Evolutionary conservation across 805 yeast species (phyloP), one percentile per base, ranked within the genome.

Genomic region (Komagataella pastoris): DNA sequence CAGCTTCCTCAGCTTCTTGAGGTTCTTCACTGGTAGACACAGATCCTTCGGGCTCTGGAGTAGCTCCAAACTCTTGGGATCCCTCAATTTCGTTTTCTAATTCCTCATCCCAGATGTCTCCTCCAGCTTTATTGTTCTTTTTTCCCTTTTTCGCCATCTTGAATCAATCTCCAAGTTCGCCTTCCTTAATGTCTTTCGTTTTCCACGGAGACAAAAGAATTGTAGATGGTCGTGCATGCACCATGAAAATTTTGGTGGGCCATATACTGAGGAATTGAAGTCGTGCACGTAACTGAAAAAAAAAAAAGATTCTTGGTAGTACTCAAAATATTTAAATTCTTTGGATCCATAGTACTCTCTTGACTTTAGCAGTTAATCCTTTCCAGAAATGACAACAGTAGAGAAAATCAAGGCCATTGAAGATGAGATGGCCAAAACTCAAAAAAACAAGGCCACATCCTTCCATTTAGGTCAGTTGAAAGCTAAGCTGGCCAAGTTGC

Each of bases 391-490:
- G 85, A 81, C 86, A 8, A 80, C 84, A 5, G 85, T 81, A 51
- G 87, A 81, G 57, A 77, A 85, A 65, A 85, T 85, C 64, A 83
- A 85, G 72, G 83, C 84, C 71, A 86, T 90, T 74, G 97, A 91
- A 70, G 93, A 85, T 70, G 99, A 91, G 76, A 91, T 91, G 99
- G 90, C 53, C 72, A 77, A 77, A 62, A 93, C 99, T 62, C 99
- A 93, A 66, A 93, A 91, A 72, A 93, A 93, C 72, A 93, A 93
- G 81, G 95, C 95, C 64, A 93, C 99, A 3, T 88, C 93, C 58
- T 91, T 86, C 72, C 99, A 93, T 75, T 73, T 93, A 76, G 99
- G 99, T 63, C 96, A 89, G 72, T 75, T 93, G 57, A 93, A 95
- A 69, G 99, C 99, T 52, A 93, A 93, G 64, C 72, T 93, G 52